Base-by-base conservation (phyloP, 805 yeast genomes). In the Zygosaccharomyces bailii region DNA sequence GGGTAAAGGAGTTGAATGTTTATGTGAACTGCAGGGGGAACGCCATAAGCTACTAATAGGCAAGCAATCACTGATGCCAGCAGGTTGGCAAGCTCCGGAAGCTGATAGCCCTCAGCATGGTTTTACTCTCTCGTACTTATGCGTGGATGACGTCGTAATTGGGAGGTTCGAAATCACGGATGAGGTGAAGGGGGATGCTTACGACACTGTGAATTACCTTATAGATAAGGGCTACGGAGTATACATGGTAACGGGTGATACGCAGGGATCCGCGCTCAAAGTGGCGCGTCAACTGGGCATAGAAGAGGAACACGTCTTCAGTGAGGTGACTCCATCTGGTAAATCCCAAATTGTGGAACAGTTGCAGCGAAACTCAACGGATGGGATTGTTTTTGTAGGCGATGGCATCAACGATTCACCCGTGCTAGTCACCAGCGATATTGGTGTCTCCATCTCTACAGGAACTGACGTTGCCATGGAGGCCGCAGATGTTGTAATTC, bases 331-430 rank as follows among this genome's bases (percentile, higher is more conserved):
- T 1, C 98, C 98, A 0, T 69, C 74, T 11, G 84, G 83, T 43
- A 93, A 93, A 65, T 81, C 86, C 44, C 74, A 74, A 23, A 72
- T 87, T 25, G 79, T 93, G 17, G 66, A 68, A 32, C 71, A 73
- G 39, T 67, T 87, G 44, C 86, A 82, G 56, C 24, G 20, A 11
- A 39, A 36, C n/a, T 63, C 54, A 10, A 54, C 54, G 2, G 55
- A 67, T 8, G 68, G 71, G 13, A 83, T 93, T 33, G 91, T 90
- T 4, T 89, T 95, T 72, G 83, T 93, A 17, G 99, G 99, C 30
- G 99, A 93, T 67, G 99, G 99, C 48, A 86, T 93, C 53, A 93
- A 93, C 64, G 99, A 93, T 62, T 95, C 98, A 0, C 97, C 99
- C 0, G 98, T 98, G 0, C 73, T 93, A 44, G 95, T 87, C 1